Base-by-base conservation (phyloP, 345 rosid genomes). In the Ceriops tagal region DNA sequence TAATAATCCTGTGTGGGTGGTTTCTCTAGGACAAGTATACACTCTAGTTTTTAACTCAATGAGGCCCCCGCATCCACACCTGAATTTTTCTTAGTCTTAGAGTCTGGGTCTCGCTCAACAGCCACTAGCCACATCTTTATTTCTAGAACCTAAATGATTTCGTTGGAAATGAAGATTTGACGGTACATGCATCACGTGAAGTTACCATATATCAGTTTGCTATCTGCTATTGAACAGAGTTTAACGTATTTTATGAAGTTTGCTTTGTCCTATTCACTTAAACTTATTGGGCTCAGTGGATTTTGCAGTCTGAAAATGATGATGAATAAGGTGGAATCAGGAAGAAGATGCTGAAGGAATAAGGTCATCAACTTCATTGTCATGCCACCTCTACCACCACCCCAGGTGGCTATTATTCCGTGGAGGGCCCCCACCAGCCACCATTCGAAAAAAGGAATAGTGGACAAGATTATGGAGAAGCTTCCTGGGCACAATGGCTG, bases 261-360 rank as follows among this genome's bases (percentile, higher is more conserved):
- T 21, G 46, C n/a, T 32, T 60, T 26, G 18, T 39, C 10, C 22
- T 26, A 58, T 32, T 46, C n/a, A 22, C 5, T 22, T 8, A 5
- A 8, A 57, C 15, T 24, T 26, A 8, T 43, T 1, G n/a, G 65
- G 21, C 24, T 8, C 6, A 11, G 21, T 20, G 58, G 8, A 27
- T 10, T 39, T 21, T 58, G 66, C 75, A 78, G 81, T 78, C 82
- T 3, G 82, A 79, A 20, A 28, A 28, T 28, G 79, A 79, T 37
- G 82, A 79, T 2, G 79, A 70, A 53, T 61, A 71, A 0, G 79
- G 82, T 10, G 83, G 77, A 55, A 79, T 70, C 43, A 75, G 77
- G 72, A 75, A 75, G 79, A 75, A 73, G 62, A 77, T 81, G 15
- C 0, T 77, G 60, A 69, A 76, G 70, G 75, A 66, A n/a, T n/a